Evolutionary conservation across 2,329 filamentous ascomycete genomes (phyloP).

Genomic region (Kalmusia sp.): DNA sequence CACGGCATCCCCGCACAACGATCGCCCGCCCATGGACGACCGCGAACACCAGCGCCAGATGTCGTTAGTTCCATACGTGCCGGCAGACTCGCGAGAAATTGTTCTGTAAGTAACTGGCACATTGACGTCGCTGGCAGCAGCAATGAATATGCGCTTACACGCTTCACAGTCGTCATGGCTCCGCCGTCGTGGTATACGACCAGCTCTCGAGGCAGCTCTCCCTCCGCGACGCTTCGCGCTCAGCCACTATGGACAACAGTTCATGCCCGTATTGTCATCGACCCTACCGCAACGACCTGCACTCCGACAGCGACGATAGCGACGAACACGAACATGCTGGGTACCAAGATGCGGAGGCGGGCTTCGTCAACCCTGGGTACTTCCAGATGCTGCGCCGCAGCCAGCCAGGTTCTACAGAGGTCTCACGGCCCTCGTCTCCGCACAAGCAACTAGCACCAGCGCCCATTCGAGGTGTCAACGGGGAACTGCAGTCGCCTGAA

Average conservation of each 20-base stretch:
- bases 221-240: constrained; percentile 69
- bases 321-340: constrained; percentile 41
- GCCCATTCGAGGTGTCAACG: constrained; percentile 32
- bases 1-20: constrained; percentile 17
- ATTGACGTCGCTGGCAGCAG: neutral
- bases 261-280: constrained; percentile 93
- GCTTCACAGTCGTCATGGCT: constrained; percentile 78
- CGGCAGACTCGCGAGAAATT: constrained; percentile 76
- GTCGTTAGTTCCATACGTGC: constrained; percentile 79
- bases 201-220: constrained; percentile 83
- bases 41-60: constrained; percentile 51
- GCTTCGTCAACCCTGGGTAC: constrained; percentile 90
- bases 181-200: constrained; percentile 92
- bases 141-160: constrained; percentile 18
- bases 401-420: constrained; percentile 58
- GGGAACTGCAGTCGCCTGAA: constrained; percentile 52
- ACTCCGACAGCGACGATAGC: constrained; percentile 38
- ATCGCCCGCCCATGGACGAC: constrained; percentile 32
- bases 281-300: constrained; percentile 61
- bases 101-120: constrained; percentile 69
- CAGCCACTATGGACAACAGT: constrained; percentile 62
- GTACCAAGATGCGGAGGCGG: constrained; percentile 55
- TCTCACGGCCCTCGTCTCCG: constrained; percentile 57
- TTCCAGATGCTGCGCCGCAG: constrained; percentile 86
- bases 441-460: constrained; percentile 52